Conservation (phyloP, 192 early-diverging fungal genomes). For the Umbelopsis ramanniana region DNA sequence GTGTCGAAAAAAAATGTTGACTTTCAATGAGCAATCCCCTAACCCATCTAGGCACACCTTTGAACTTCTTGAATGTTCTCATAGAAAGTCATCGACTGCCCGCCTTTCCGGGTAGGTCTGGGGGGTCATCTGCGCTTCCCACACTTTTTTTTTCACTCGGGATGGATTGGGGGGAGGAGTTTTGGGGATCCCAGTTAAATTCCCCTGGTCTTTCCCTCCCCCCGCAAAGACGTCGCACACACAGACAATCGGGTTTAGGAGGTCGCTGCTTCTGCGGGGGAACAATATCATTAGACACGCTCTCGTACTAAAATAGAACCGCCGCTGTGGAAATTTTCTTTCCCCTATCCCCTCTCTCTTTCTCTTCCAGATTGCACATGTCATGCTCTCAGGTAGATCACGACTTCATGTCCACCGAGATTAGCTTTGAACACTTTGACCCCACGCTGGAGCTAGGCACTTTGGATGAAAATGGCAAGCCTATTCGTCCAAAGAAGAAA, state of each 20-base stretch:
- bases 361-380: conserved; percentile 19
- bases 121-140: conserved; percentile 14
- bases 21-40: not conserved
- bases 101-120: too few species aligned
- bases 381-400: conserved; percentile 3
- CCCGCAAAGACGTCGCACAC: not conserved
- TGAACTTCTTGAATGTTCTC: too few species aligned
- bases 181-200: not conserved
- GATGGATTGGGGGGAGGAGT: not conserved
- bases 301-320: not conserved
- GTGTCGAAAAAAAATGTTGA: not conserved
- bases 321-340: conserved; percentile 6
- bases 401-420: conserved; percentile 15
- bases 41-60: too few species aligned
- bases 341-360: conserved; percentile 8
- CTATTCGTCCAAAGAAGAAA: conserved; percentile 54
- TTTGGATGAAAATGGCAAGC: conserved; percentile 36
- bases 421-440: conserved; percentile 39
- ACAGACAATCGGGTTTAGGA: not conserved
- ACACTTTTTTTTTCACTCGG: not conserved
- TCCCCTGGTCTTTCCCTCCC: not conserved
- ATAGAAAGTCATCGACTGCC: not conserved
- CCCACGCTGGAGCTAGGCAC: conserved; percentile 27
- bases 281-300: too few species aligned
- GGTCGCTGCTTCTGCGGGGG: conserved; percentile 2